phyloP scores from a whole-genome alignment of 2,329 filamentous ascomycete species.

The Epicoccum sorghinum region DNA sequence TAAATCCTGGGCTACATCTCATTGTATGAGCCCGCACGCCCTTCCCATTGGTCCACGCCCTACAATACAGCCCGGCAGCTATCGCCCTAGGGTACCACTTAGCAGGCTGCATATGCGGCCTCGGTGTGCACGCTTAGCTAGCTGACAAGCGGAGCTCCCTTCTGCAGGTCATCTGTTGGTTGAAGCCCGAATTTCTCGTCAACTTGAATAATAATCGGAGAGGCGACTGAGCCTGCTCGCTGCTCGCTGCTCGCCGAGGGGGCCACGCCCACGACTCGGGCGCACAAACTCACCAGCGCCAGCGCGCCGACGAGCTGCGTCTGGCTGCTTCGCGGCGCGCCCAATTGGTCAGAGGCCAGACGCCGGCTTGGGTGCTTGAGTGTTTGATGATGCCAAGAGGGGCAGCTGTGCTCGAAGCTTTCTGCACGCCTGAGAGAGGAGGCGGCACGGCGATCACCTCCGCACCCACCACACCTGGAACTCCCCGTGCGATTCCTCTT shows the following conservation, averaged over 20 bases:
- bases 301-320: background rate
- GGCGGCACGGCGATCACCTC: conserved; percentile 11
- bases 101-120: conserved; percentile 10
- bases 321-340: background rate
- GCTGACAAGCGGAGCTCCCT: conserved; percentile 10
- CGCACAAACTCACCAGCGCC: background rate
- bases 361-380: background rate
- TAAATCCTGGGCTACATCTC: conserved; percentile 4
- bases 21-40: background rate
- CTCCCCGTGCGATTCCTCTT: conserved; percentile 1
- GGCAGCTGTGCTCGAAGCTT: conserved; percentile 11
- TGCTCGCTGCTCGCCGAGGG: conserved; percentile 3
- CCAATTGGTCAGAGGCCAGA: conserved; percentile 4
- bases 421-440: conserved; percentile 11
- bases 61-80: conserved; percentile 7
- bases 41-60: conserved; percentile 2
- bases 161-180: conserved; percentile 14
- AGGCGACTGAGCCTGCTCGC: background rate
- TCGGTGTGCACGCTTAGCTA: conserved; percentile 5
- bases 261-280: background rate
- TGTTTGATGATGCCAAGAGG: conserved; percentile 12
- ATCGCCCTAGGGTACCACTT: conserved; percentile 3
- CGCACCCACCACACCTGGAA: conserved; percentile 6
- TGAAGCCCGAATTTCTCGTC: background rate
- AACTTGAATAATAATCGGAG: background rate